A percentile compares a stretch with the other conserved stretches of the same genome.
Conservation (phyloP, 331 rosid genomes). For the Erythrophleum ivorense region DNA sequence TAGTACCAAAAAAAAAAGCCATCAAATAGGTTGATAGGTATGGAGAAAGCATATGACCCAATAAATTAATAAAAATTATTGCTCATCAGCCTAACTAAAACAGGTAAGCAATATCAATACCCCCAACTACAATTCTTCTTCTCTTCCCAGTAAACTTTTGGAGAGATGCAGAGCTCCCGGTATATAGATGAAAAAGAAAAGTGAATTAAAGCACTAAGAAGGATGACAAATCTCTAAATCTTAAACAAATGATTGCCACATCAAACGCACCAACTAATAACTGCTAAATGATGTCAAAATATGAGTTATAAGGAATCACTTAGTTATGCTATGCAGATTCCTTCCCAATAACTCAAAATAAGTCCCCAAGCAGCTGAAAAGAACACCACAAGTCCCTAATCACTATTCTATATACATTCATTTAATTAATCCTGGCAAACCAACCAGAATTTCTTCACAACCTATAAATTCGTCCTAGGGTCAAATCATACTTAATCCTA, state of each 20-base stretch:
- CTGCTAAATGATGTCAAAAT: not conserved
- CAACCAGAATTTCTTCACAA: not conserved
- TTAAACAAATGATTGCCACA: not conserved
- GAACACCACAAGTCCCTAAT: not conserved
- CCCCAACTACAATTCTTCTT: not conserved
- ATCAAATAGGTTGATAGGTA: conserved; percentile 23
- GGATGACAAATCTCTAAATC: not conserved
- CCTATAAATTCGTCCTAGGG: not conserved
- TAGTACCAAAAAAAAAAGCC: conserved; percentile 23
- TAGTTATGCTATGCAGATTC: not conserved
- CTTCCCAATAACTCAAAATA: not conserved
- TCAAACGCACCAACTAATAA: conserved; percentile 12
- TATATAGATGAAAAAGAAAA: not conserved
- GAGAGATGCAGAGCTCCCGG: not conserved
- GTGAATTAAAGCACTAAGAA: not conserved
- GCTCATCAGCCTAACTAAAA: conserved; percentile 17
- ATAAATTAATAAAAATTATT: not conserved
- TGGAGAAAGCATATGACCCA: conserved; percentile 33
- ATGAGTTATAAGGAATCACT: not conserved
- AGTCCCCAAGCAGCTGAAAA: not conserved
- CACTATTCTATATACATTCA: not conserved
- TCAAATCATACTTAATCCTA: not conserved
- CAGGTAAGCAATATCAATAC: not conserved
- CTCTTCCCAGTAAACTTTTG: not conserved
- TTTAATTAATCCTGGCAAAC: not conserved